These are phyloP conservation scores for Peniophora sp. DNA, from an alignment of 1,284 basidiomycete species.

Conservation along the genomic window DNA sequence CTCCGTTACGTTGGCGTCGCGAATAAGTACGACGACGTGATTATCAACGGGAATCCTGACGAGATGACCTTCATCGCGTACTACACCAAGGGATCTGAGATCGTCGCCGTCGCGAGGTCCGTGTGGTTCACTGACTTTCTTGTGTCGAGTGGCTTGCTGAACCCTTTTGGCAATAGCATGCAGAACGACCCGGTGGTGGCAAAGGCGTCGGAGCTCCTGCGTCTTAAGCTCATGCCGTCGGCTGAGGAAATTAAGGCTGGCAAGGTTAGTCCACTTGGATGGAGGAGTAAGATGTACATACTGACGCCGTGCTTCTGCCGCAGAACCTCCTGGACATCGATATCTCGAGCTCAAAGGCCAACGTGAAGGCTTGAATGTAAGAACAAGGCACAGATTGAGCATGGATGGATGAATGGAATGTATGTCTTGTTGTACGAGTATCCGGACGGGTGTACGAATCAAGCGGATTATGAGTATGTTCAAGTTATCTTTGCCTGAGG, in stretches of 20 bases:
- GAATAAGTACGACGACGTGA: slow-evolving; percentile 62
- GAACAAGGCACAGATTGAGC: too few species aligned
- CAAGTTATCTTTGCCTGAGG: too few species aligned
- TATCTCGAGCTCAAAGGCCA: slow-evolving; percentile 21
- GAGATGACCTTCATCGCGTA: slow-evolving; percentile 89
- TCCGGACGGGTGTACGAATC: too few species aligned
- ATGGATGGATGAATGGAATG: too few species aligned
- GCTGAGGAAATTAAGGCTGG: slow-evolving; percentile 66
- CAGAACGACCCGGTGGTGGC: slow-evolving; percentile 77
- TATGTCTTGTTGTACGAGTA: too few species aligned
- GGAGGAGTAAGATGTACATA: background rate
- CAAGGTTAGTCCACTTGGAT: slow-evolving; percentile 32
- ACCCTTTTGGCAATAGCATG: slow-evolving; percentile 42
- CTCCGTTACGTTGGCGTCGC: slow-evolving; percentile 79
- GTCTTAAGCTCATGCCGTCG: slow-evolving; percentile 76
- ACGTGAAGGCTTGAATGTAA: background rate
- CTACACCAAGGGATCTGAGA: slow-evolving; percentile 71
- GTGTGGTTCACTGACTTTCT: slow-evolving; percentile 17
- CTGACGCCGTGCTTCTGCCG: background rate
- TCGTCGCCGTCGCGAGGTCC: slow-evolving; percentile 77
- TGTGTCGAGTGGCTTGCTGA: background rate
- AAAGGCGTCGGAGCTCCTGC: slow-evolving; percentile 76
- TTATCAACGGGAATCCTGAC: slow-evolving; percentile 69
- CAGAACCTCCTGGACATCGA: slow-evolving; percentile 37
- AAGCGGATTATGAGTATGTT: too few species aligned